Evolutionary conservation across 2,329 filamentous ascomycete species (phyloP), one percentile per base, ranked within the genome.

Genomic region (Ophiostoma angusticollis): DNA sequence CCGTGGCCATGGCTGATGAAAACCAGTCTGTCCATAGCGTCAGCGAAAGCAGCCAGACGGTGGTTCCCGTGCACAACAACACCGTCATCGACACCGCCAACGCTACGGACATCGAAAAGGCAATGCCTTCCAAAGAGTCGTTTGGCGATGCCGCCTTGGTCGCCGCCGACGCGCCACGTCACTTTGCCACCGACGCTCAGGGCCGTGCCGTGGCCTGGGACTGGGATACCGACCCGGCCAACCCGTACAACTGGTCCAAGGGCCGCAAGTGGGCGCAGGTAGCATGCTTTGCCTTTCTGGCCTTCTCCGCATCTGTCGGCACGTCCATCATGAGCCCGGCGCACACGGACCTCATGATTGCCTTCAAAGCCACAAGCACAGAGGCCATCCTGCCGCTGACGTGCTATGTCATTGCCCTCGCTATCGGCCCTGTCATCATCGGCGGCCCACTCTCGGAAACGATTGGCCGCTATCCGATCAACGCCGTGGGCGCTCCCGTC

Each of bases 401-500:
- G 0, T 52, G 77, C 6, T 81, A 76, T 52, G 67, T 74, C 6
- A 55, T 78, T 9, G 75, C 74, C 0, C 61, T 80, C 0, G 72
- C 60, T 3, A 58, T 78, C 13, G 76, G 75, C 0, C 76, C 77
- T 6, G 56, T 78, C 35, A 45, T 76, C 12, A 46, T 77, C 12
- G 70, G 69, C 9, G 72, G 74, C 0, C 76, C 74, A 0, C 49
- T 78, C 1, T 74, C 68, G 35, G 77, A 80, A 50, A 67, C 62
- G 0, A 55, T 70, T 24, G 76, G 77, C 2, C 61, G 77, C 1
- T 60, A 64, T 17, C 56, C 64, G 3, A 62, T 78, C 19, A 78
- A 74, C 50, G 40, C 66, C 1, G 47, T 58, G 2, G 60, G 61
- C 0, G 52, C 66, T 2, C 62, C 65, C 0, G 47, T 72, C 0